These are phyloP conservation scores for Nicotiana benthamiana DNA, from an alignment of 257 asterid genomes.

Conservation along the genomic window DNA sequence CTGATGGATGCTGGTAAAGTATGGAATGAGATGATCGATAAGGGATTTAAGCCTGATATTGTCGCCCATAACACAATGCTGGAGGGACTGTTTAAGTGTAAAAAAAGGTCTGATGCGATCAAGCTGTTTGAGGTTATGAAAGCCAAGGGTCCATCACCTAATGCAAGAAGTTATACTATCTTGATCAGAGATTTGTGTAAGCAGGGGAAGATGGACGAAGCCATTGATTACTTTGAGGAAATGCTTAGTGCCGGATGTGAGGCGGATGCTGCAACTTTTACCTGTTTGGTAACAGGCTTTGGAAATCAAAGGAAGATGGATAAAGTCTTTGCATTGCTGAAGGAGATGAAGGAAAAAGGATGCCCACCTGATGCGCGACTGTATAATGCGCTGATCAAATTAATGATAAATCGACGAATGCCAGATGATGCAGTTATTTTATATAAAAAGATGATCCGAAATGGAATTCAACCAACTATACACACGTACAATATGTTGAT, in stretches of 20 bases:
- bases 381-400: conserved; percentile 73
- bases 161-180: conserved; percentile 60
- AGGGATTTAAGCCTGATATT: conserved; percentile 66
- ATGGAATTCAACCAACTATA: conserved; percentile 47
- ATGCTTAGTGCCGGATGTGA: conserved; percentile 50
- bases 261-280: conserved; percentile 65
- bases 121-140: conserved; percentile 74
- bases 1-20: conserved; percentile 74
- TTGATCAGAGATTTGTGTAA: conserved; percentile 62
- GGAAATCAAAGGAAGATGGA: conserved; percentile 69
- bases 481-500: conserved; percentile 86
- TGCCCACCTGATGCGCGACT: conserved; percentile 58
- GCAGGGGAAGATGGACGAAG: conserved; percentile 48
- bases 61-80: conserved; percentile 82
- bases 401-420: conserved; percentile 54
- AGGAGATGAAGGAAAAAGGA: conserved; percentile 73
- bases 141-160: conserved; percentile 65
- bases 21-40: conserved; percentile 83
- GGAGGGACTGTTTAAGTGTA: conserved; percentile 60
- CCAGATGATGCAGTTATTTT: conserved; percentile 72
- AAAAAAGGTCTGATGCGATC: conserved; percentile 54
- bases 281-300: conserved; percentile 68
- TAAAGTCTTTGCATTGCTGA: conserved; percentile 43
- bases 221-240: conserved; percentile 47
- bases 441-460: conserved; percentile 68